These are phyloP conservation scores for Postia placenta DNA, from an alignment of 768 basidiomycete species.

Conservation along the genomic window DNA sequence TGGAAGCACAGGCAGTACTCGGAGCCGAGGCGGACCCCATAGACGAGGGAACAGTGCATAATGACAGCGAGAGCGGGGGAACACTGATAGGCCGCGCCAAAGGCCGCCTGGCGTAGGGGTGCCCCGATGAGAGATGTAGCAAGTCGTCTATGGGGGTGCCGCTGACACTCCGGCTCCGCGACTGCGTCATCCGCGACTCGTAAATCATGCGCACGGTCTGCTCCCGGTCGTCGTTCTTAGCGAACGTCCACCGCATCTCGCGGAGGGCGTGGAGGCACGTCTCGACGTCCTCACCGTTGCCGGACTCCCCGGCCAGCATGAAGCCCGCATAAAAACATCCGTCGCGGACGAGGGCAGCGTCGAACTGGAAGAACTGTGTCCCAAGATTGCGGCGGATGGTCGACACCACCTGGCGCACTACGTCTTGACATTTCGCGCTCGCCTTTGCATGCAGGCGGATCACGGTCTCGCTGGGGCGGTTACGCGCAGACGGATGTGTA, in stretches of 20 bases:
- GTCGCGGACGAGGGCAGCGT: conserved; percentile 80
- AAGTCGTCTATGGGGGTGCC: conserved; percentile 12
- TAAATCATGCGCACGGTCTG: conserved; percentile 49
- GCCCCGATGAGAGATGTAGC: conserved; percentile 10
- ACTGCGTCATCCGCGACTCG: conserved; percentile 24
- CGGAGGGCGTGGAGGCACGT: conserved; percentile 68
- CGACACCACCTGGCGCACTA: conserved; percentile 41
- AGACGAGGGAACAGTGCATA: conserved; percentile 8
- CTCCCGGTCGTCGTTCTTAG: conserved; percentile 67
- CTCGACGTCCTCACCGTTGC: conserved; percentile 44
- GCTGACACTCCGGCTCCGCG: conserved; percentile 12
- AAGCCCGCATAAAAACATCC: conserved; percentile 87
- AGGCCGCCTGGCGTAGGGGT: conserved; percentile 14
- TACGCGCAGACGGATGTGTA: conserved; percentile 14
- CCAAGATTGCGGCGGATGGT: conserved; percentile 43
- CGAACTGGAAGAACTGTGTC: conserved; percentile 70
- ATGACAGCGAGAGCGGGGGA: conserved; percentile 18
- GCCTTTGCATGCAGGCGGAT: conserved; percentile 37
- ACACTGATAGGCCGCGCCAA: conserved; percentile 19
- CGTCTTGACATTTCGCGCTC: conserved; percentile 34
- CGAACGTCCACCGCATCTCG: conserved; percentile 79
- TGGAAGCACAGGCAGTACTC: conserved; percentile 16
- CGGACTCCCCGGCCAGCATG: conserved; percentile 55
- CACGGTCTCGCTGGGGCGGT: conserved; percentile 23
- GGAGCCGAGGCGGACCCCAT: conserved; percentile 14